Evolutionary conservation across 805 yeast species (phyloP).

Genomic region (Tetrapisispora pingtungensis): DNA sequence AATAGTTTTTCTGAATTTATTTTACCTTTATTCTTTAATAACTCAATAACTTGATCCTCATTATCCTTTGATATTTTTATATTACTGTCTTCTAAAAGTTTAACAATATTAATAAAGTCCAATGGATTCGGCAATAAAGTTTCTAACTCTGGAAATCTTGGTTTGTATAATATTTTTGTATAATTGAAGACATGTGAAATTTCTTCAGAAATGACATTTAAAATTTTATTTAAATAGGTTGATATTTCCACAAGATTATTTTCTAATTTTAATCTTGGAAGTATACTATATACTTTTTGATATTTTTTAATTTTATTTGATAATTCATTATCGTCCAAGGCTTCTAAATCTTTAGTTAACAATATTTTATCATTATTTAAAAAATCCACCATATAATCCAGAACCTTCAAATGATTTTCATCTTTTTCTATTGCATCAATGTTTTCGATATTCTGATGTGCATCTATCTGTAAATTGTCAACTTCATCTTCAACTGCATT

Average conservation of each 20-base stretch:
- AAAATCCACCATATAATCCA: not conserved
- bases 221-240: constrained; percentile 42
- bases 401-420: too few relatives aligned
- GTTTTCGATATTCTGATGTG: not conserved
- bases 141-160: constrained; percentile 63
- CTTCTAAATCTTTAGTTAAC: not conserved
- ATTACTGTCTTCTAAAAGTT: constrained; percentile 38
- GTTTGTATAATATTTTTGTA: constrained; percentile 42
- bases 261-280: not conserved
- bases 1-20: constrained; percentile 57
- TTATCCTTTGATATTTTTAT: constrained; percentile 20
- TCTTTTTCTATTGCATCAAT: too few relatives aligned
- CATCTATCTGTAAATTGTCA: not conserved
- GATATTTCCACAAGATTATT: constrained; percentile 27
- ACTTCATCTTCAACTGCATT: not conserved
- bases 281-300: not conserved
- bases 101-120: constrained; percentile 48
- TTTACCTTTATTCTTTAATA: constrained; percentile 29
- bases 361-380: not conserved
- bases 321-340: not conserved
- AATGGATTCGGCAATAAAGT: constrained; percentile 50
- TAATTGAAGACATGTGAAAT: constrained; percentile 40
- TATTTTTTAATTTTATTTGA: not conserved
- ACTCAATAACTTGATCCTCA: constrained; percentile 10
- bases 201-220: constrained; percentile 46